Percentiles rank a stretch among this genome's conserved stretches.
These are phyloP conservation scores for Phallus indusiatus DNA, from an alignment of 768 basidiomycete species.

Conservation along the genomic window DNA sequence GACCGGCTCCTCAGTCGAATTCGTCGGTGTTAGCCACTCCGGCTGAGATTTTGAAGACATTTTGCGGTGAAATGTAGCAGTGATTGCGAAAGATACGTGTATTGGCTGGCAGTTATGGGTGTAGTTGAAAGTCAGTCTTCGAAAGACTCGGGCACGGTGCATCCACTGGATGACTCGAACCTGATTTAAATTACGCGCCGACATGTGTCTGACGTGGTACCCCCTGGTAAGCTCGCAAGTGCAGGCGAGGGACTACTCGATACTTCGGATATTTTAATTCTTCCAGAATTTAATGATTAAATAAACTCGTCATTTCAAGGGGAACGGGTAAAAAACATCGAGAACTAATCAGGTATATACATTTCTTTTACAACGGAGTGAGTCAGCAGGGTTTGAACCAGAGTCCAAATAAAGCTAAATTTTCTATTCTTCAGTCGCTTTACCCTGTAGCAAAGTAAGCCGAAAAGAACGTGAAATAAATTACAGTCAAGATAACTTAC, in stretches of 20 bases:
- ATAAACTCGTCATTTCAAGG: too few species aligned
- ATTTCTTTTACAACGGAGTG: neutral
- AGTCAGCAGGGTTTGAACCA: neutral
- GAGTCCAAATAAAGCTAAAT: neutral
- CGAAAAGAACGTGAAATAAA: neutral
- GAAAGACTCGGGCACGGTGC: neutral
- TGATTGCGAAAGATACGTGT: neutral
- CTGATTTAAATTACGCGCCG: too few species aligned
- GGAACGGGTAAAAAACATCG: neutral
- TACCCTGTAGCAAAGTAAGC: neutral
- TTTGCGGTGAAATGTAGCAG: neutral
- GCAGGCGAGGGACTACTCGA: too few species aligned
- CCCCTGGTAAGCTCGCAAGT: too few species aligned
- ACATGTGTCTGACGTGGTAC: too few species aligned
- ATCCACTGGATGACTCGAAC: neutral
- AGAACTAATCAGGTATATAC: neutral
- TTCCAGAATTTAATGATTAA: too few species aligned
- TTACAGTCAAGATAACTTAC: slow-evolving; percentile 27
- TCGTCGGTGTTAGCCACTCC: slow-evolving; percentile 42
- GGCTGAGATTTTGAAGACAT: slow-evolving; percentile 10
- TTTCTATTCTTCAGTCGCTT: neutral
- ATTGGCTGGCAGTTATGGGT: neutral
- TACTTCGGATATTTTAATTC: too few species aligned
- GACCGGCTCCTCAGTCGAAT: slow-evolving; percentile 45
- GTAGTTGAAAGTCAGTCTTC: neutral